Evolutionary conservation across 225 moss, liverwort and hornwort genomes (phyloP), one percentile per base, ranked within the genome.

Genomic region (Sphagnum contortum): DNA sequence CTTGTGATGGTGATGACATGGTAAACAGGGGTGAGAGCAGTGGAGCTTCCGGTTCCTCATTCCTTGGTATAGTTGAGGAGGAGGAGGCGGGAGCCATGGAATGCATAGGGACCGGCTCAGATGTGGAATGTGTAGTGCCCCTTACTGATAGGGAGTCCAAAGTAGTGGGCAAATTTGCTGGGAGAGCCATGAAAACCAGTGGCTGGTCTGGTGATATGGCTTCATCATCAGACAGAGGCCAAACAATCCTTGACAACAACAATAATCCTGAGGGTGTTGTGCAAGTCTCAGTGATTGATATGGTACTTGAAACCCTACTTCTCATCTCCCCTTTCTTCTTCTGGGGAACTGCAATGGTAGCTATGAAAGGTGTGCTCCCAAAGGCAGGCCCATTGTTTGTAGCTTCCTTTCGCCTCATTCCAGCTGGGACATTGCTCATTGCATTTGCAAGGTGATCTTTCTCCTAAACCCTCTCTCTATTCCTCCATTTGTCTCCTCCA

Each of bases 291-390:
- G 3, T 81, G 12, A 2, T 85, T 52, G 69, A 73, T 55, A 74
- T 76, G 46, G 74, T 89, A 56, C 64, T 98, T 69, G 88, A 85
- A 53, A 89, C 92, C 4, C 60, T 89, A 72, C 71, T 93, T 45
- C 80, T 98, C 69, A 81, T 98, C 52, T 89, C 88, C 57, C 96
- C 93, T 0, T 98, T 98, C 71, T 98, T 98, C 62, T 88, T 98
- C 76, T 98, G 96, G 96, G 96, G 96, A 64, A 98, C 96, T 50
- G 90, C 96, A 48, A 98, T 98, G 96, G 96, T 98, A 67, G 93
- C 89, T 51, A 98, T 98, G 96, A 98, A 98, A 76, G 88, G 85
- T 2, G 48, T 98, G 66, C 75, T 98, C 48, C 96, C 96, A 45
- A 98, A 91, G 79, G 91, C 96, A 4, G 96, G 96, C 48, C 96